Percentiles rank a stretch among this genome's conserved stretches.
phyloP scores from a whole-genome alignment of 768 basidiomycete genomes.

The Royoungia palumana region DNA sequence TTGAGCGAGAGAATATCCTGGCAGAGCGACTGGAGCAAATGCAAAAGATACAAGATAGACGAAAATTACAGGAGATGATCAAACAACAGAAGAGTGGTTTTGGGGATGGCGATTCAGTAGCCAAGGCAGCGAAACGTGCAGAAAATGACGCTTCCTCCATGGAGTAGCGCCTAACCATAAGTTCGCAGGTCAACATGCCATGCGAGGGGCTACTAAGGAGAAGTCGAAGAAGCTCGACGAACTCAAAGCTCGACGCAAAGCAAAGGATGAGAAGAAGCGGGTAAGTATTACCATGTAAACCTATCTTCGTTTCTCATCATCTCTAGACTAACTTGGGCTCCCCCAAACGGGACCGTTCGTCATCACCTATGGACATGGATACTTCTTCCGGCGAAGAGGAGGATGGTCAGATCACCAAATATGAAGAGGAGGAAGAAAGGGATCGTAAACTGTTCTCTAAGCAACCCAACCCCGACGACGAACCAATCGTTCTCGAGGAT shows the following conservation, averaged over 20 bases:
- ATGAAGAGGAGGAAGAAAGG: constrained; percentile 71
- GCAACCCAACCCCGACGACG: constrained; percentile 38
- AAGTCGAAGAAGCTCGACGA: constrained; percentile 78
- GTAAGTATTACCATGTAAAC: constrained; percentile 40
- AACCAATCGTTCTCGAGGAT: constrained; percentile 52
- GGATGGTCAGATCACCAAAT: constrained; percentile 73
- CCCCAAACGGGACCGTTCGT: constrained; percentile 67
- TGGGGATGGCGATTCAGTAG: constrained; percentile 54
- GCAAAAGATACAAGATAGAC: constrained; percentile 68
- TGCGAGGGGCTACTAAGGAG: constrained; percentile 74
- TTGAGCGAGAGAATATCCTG: constrained; percentile 86
- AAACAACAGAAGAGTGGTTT: constrained; percentile 54
- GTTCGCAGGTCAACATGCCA: constrained; percentile 64
- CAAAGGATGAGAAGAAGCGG: constrained; percentile 84
- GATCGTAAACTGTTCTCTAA: constrained; percentile 50
- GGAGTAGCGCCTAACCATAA: constrained; percentile 6
- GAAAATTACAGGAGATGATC: constrained; percentile 70
- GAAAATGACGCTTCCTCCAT: constrained; percentile 12
- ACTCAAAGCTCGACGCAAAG: constrained; percentile 80
- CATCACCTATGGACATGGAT: constrained; percentile 84
- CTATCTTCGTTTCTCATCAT: constrained; percentile 9
- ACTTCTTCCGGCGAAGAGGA: constrained; percentile 75
- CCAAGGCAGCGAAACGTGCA: constrained; percentile 77
- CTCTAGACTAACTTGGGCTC: constrained; percentile 48
- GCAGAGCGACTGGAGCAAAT: constrained; percentile 78